These are phyloP conservation scores for Fusarium chlamydosporum DNA, from an alignment of 2,329 filamentous ascomycete species.

Conservation along the genomic window DNA sequence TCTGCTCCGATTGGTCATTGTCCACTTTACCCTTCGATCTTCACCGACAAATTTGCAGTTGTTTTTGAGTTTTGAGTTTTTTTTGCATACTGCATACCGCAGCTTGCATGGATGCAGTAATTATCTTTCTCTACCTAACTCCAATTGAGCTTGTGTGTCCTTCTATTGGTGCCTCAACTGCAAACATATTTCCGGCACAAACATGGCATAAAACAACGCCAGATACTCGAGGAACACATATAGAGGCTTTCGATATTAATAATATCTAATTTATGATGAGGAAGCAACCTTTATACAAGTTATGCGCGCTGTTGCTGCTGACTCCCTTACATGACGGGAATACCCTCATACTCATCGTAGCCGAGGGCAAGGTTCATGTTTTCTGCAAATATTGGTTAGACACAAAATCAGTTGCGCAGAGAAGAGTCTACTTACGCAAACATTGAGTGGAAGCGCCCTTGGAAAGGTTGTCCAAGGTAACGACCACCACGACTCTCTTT, in stretches of 20 bases:
- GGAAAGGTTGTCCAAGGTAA: no score
- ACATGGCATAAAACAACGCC: not conserved
- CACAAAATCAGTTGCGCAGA: no score
- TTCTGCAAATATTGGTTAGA: constrained; percentile 64
- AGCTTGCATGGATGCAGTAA: not conserved
- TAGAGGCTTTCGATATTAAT: not conserved
- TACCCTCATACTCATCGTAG: constrained; percentile 90
- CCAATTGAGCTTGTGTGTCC: not conserved
- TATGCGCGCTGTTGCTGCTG: not conserved
- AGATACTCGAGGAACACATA: not conserved
- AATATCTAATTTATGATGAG: not conserved
- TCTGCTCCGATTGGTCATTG: not conserved
- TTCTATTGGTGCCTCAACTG: not conserved
- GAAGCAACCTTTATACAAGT: constrained; percentile 1
- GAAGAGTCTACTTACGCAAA: constrained; percentile 5
- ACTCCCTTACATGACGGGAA: constrained; percentile 63
- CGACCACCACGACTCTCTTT: constrained; percentile 93
- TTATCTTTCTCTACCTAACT: not conserved
- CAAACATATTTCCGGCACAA: not conserved
- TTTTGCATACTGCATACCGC: no score
- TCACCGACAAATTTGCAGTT: not conserved
- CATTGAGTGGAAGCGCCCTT: constrained; percentile 30
- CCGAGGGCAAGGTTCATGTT: constrained; percentile 96
- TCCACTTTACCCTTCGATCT: not conserved
- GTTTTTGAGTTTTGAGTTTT: not conserved